These are phyloP conservation scores for Neophaeococcomyces mojaviensis DNA, from an alignment of 2,329 filamentous ascomycete genomes.

Conservation along the genomic window DNA sequence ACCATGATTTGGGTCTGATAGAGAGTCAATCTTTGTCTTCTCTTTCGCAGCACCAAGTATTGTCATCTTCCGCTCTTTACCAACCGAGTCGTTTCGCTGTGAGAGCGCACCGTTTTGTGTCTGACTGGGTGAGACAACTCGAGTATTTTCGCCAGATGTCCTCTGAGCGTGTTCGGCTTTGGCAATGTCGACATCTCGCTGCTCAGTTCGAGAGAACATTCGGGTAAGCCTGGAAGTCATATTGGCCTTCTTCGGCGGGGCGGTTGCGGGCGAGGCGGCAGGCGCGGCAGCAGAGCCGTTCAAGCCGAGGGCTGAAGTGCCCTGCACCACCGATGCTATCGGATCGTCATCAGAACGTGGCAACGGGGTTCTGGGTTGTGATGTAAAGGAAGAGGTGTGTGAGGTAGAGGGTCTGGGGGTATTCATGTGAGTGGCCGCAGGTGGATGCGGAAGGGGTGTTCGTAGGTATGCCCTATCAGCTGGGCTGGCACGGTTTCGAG, in stretches of 20 bases:
- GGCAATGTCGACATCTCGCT: conserved; percentile 28
- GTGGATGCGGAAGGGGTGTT: conserved; percentile 5
- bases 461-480: conserved; percentile 3
- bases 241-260: conserved; percentile 27
- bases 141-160: conserved; percentile 1
- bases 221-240: conserved; percentile 40
- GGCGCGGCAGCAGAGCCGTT: not conserved
- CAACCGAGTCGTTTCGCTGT: conserved; percentile 29
- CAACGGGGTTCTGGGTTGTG: conserved; percentile 1
- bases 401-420: conserved; percentile 5
- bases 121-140: not conserved
- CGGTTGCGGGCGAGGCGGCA: not conserved
- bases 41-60: conserved; percentile 21
- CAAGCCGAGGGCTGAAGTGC: conserved; percentile 1
- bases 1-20: conserved; percentile 12
- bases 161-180: conserved; percentile 23
- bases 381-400: conserved; percentile 1
- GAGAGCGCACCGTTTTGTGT: conserved; percentile 17
- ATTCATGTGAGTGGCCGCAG: conserved; percentile 12
- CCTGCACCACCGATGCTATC: conserved; percentile 8
- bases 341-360: conserved; percentile 5
- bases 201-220: conserved; percentile 39
- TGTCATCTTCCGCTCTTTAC: conserved; percentile 27
- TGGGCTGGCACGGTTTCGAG: not conserved
- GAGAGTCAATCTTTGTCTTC: conserved; percentile 27